Evolutionary conservation across 1,139 yeast species (phyloP).

Genomic region (Saccharomycopsis crataegensis): DNA sequence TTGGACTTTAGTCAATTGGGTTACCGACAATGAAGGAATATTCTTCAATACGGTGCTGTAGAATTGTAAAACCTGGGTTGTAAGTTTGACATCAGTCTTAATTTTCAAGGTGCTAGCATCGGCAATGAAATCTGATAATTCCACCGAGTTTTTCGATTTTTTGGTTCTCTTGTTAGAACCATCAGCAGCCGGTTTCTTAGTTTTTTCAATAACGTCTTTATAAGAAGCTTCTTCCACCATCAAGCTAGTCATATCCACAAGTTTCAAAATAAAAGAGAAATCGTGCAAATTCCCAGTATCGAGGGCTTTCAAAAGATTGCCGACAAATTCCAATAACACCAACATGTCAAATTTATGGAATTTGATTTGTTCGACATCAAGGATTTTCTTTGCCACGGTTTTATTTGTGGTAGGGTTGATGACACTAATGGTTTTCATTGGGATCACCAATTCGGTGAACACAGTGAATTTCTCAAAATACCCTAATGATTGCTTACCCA

Average conservation of each 20-base stretch:
- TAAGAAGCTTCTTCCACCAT: slow-evolving; percentile 28
- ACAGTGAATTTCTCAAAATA: slow-evolving; percentile 3
- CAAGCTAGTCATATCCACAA: slow-evolving; percentile 29
- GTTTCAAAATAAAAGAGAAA: slow-evolving; percentile 26
- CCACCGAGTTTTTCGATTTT: slow-evolving; percentile 38
- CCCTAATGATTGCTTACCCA: slow-evolving; percentile 2
- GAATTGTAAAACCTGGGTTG: slow-evolving; percentile 39
- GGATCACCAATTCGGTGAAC: slow-evolving; percentile 9
- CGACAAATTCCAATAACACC: background rate
- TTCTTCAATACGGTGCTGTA: slow-evolving; percentile 42
- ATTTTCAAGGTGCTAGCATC: slow-evolving; percentile 52
- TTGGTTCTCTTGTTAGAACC: slow-evolving; percentile 34
- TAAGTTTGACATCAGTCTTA: slow-evolving; percentile 34
- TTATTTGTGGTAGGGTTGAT: slow-evolving; percentile 5
- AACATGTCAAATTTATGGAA: background rate
- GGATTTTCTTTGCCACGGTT: background rate
- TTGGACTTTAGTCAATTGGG: slow-evolving; percentile 55
- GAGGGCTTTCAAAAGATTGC: slow-evolving; percentile 3
- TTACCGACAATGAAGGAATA: slow-evolving; percentile 46
- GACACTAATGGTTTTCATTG: slow-evolving; percentile 3
- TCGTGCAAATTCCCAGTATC: slow-evolving; percentile 11
- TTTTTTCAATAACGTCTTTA: slow-evolving; percentile 24
- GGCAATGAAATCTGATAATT: slow-evolving; percentile 64
- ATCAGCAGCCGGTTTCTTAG: slow-evolving; percentile 14
- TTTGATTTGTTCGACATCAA: slow-evolving; percentile 2